Percentiles rank a stretch among this genome's conserved stretches.
Conservation (phyloP, 2,329 filamentous ascomycete species). For the Fonsecaea pedrosoi region DNA sequence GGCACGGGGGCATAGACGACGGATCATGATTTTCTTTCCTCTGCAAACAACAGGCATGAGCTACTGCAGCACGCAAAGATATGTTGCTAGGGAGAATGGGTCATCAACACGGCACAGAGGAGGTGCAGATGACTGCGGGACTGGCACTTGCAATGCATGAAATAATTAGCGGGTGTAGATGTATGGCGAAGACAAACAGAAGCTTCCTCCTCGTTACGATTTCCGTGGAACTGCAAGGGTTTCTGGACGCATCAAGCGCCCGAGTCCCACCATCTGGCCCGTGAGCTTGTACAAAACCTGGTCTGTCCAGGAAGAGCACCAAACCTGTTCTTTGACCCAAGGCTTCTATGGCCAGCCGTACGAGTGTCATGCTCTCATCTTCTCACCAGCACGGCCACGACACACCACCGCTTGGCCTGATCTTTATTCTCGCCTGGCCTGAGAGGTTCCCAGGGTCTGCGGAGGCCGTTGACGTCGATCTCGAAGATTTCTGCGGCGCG, state of each 20-base stretch:
- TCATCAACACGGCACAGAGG: not conserved
- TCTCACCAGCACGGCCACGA: slow-evolving; percentile 54
- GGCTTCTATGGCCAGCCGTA: too few species aligned
- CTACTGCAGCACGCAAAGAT: not conserved
- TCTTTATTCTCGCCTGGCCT: slow-evolving; percentile 53
- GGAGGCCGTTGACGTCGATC: slow-evolving; percentile 50
- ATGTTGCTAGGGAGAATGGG: not conserved
- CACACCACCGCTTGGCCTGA: slow-evolving; percentile 64
- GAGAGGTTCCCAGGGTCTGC: slow-evolving; percentile 53
- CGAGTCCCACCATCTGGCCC: not conserved
- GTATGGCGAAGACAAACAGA: not conserved
- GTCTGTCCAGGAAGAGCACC: too few species aligned
- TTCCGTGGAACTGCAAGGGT: not conserved
- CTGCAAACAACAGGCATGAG: not conserved
- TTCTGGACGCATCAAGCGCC: not conserved
- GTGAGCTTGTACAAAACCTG: too few species aligned
- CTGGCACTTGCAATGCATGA: slow-evolving; percentile 11
- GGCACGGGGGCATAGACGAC: not conserved
- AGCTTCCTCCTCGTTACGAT: not conserved
- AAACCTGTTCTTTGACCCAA: too few species aligned
- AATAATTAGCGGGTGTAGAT: slow-evolving; percentile 4
- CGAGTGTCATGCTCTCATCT: slow-evolving; percentile 4
- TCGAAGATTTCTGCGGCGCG: slow-evolving; percentile 37
- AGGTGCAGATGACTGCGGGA: not conserved
- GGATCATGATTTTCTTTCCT: slow-evolving; percentile 3